Conservation (phyloP, 2,329 filamentous ascomycete species). For the Xylaria sp. region DNA sequence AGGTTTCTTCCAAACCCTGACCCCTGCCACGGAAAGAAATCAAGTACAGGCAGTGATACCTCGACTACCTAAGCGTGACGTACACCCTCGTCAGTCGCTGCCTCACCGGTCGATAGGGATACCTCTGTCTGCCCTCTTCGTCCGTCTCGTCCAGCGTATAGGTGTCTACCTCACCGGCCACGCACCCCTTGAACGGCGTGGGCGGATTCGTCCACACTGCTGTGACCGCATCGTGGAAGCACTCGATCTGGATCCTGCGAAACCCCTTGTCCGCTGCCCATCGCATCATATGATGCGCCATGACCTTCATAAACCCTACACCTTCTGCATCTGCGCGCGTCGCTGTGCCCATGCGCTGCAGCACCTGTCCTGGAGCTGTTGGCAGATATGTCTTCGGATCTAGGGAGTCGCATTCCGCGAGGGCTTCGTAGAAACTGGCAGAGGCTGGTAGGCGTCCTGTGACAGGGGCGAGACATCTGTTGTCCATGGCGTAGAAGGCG, state of each 20-base stretch:
- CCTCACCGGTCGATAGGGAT: constrained; percentile 26
- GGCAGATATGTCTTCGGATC: not conserved
- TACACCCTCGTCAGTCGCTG: constrained; percentile 31
- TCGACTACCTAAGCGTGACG: constrained; percentile 25
- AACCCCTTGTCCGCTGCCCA: constrained; percentile 29
- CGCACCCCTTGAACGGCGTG: constrained; percentile 21
- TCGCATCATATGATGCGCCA: constrained; percentile 32
- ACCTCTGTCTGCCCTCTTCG: constrained; percentile 16
- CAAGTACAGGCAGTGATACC: not conserved
- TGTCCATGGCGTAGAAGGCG: constrained; percentile 31
- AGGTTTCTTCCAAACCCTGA: not conserved
- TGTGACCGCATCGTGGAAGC: constrained; percentile 35
- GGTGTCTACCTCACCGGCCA: constrained; percentile 28
- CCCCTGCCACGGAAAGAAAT: not conserved
- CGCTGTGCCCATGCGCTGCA: constrained; percentile 35
- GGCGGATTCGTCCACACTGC: constrained; percentile 35
- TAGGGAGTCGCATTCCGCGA: constrained; percentile 6
- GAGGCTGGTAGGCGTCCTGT: constrained; percentile 24
- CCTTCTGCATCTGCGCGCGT: constrained; percentile 30
- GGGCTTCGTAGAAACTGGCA: constrained; percentile 25
- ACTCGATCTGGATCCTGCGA: constrained; percentile 29
- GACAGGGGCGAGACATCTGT: constrained; percentile 26
- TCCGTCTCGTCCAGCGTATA: constrained; percentile 24
- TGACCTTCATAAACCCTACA: constrained; percentile 28
- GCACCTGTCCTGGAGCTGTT: constrained; percentile 27